phyloP scores from a whole-genome alignment of 176 grass and related monocot genomes.

The Carex cristatella region DNA sequence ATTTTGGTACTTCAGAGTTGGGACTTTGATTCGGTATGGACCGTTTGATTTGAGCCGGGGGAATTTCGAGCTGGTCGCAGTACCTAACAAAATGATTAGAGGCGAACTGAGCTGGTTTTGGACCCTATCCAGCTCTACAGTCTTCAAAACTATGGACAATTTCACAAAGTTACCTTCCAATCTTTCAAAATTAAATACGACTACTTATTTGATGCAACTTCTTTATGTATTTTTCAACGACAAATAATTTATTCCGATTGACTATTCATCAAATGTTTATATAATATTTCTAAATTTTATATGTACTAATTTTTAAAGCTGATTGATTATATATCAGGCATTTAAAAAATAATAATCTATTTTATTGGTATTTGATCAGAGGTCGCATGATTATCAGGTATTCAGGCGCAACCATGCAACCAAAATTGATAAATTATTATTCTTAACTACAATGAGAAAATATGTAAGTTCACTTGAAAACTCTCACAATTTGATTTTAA shows the following conservation, averaged over 20 bases:
- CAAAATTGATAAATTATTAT: background rate
- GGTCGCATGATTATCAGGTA: no score
- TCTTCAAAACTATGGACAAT: background rate
- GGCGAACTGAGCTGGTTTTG: background rate
- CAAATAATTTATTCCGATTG: no score
- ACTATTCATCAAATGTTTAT: no score
- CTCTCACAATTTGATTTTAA: background rate
- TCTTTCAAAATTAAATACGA: background rate
- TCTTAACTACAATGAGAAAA: background rate
- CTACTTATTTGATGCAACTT: background rate
- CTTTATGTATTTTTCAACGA: no score
- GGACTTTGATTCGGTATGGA: no score
- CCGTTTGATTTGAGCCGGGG: background rate
- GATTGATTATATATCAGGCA: no score
- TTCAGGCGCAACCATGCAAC: no score
- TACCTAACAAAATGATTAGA: background rate
- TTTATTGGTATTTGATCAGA: background rate
- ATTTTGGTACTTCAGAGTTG: no score
- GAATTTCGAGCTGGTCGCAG: background rate
- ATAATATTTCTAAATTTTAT: no score
- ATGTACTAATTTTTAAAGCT: no score
- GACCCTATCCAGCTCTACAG: slow-evolving; percentile 12
- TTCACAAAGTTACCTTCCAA: background rate
- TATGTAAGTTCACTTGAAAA: background rate
- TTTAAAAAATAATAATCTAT: no score